These are phyloP conservation scores for Botrytis elliptica DNA, from an alignment of 2,329 filamentous ascomycete species.

Conservation along the genomic window DNA sequence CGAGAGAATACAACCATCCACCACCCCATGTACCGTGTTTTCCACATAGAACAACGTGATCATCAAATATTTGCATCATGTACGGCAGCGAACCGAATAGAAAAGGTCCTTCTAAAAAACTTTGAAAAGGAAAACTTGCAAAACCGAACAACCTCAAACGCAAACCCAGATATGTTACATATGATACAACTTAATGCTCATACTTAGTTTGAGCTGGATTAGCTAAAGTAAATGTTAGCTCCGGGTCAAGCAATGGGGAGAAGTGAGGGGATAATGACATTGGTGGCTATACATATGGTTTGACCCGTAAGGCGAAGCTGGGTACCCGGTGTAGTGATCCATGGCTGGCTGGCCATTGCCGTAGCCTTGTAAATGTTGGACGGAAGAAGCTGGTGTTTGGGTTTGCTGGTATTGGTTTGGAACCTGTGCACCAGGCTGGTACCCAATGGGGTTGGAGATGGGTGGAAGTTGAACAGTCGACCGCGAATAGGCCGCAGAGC, in stretches of 20 bases:
- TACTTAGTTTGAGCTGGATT: conserved; percentile 38
- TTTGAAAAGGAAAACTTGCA: conserved; percentile 28
- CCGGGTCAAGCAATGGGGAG: conserved; percentile 14
- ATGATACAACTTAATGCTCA: conserved; percentile 36
- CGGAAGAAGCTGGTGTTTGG: conserved; percentile 49
- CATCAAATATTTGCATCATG: conserved; percentile 38
- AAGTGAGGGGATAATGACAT: conserved; percentile 45
- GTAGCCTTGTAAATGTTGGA: conserved; percentile 59
- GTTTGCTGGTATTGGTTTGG: conserved; percentile 35
- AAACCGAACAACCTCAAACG: conserved; percentile 35
- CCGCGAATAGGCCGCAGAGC: conserved; percentile 47
- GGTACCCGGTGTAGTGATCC: conserved; percentile 52
- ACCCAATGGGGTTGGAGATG: conserved; percentile 54
- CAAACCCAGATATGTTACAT: conserved; percentile 41
- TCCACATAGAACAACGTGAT: conserved; percentile 26
- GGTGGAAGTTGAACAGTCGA: conserved; percentile 68
- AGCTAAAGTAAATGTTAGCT: conserved; percentile 37
- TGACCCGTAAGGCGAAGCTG: conserved; percentile 56
- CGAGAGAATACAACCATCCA: conserved; percentile 30
- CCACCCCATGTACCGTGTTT: conserved; percentile 20
- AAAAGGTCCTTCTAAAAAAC: conserved; percentile 34
- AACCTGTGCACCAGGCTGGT: conserved; percentile 58
- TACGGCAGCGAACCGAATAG: conserved; percentile 36
- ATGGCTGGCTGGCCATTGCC: conserved; percentile 37
- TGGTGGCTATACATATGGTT: conserved; percentile 58